A percentile compares a stretch with the other conserved stretches of the same genome.
phyloP scores from a whole-genome alignment of 2,329 filamentous ascomycete genomes.

The Davidsoniella australis region DNA sequence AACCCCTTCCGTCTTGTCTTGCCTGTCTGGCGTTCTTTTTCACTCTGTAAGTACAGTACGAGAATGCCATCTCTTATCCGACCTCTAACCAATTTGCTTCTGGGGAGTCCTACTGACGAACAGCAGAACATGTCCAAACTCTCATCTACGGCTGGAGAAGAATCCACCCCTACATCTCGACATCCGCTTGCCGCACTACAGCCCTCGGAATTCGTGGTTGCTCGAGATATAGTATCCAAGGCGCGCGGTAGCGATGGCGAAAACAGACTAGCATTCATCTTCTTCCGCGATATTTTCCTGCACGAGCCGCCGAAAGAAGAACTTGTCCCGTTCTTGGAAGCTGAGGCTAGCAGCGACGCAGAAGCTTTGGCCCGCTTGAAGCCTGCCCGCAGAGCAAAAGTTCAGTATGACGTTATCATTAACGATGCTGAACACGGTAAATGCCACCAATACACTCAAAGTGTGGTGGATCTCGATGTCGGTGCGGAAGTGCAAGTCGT shows the following conservation, averaged over 20 bases:
- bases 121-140: background rate
- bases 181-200: conserved; percentile 34
- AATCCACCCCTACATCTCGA: background rate
- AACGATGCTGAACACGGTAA: conserved; percentile 12
- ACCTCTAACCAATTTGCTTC: too few species aligned
- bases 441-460: conserved; percentile 20
- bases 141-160: too few species aligned
- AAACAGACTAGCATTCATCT: conserved; percentile 13
- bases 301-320: conserved; percentile 44
- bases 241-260: conserved; percentile 15
- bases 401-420: conserved; percentile 27
- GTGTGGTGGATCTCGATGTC: conserved; percentile 23
- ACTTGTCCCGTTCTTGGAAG: conserved; percentile 37
- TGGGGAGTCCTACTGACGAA: too few species aligned
- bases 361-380: conserved; percentile 17
- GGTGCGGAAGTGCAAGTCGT: conserved; percentile 10
- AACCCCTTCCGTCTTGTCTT: too few species aligned
- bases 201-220: conserved; percentile 30
- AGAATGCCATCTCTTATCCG: too few species aligned
- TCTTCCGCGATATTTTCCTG: conserved; percentile 43
- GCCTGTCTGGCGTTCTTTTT: too few species aligned
- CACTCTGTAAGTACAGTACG: too few species aligned
- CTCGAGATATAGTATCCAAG: conserved; percentile 25
- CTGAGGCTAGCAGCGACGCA: conserved; percentile 34
- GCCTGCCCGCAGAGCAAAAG: conserved; percentile 28